Evolutionary conservation across 495 filamentous ascomycete genomes (phyloP), one percentile per base, ranked within the genome.

Genomic region (Aspergillus campestris): DNA sequence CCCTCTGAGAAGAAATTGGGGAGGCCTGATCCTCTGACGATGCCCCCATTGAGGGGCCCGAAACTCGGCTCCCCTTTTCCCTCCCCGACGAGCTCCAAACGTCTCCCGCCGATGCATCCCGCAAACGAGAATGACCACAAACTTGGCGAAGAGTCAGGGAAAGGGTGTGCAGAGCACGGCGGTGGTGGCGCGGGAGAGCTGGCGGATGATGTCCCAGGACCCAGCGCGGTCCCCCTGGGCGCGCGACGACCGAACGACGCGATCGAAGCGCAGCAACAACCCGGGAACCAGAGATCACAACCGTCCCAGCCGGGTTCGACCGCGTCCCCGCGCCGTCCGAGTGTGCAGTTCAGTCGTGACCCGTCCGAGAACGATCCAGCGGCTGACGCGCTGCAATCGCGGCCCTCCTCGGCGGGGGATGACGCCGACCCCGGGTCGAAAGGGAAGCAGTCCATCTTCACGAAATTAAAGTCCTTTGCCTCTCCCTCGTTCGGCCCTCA

Each of bases 361-460:
- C 70, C 80, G 31, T 59, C 53, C 9, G 63, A 75, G 31, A 62
- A 51, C 15, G 67, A 69, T 43, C 66, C 69, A 24, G 44, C 42
- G 6, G 55, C 61, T 15, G 65, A 74, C 13, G 42, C 51, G 12
- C 49, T 67, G 24, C 75, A 77, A 47, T 75, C 70, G 31, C 65
- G 77, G 44, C 70, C 77, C 7, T 67, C 70, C 13, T 83, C 82
- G 60, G 73, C 77, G 13, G 72, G 69, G 39, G 75, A 76, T 42
- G 83, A 85, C 48, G 63, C 44, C 29, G 68, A 74, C 33, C 56
- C 66, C 13, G 57, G 66, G 11, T 66, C 62, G 12, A 79, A 75
- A 54, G 74, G 81, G 13, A 73, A 76, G 39, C 77, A 76, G 24
- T 79, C 79, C n/a, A 70, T 87, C 39, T 81, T 88, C 51, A 73